phyloP scores from a whole-genome alignment of 768 basidiomycete genomes.

The Hydnomerulius pinastri region DNA sequence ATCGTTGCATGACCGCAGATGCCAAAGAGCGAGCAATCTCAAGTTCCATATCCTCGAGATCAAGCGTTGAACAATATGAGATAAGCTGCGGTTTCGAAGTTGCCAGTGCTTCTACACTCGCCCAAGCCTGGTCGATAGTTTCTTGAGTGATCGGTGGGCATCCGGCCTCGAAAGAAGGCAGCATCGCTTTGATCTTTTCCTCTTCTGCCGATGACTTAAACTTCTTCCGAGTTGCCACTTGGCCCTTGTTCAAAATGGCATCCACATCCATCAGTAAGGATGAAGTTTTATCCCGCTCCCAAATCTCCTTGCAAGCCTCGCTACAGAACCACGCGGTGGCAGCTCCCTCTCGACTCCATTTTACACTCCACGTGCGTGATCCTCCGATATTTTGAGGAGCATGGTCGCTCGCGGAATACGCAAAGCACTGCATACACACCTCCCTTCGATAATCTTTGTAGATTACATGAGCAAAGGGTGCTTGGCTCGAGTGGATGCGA shows the following conservation, averaged over 20 bases:
- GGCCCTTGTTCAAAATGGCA: constrained; percentile 38
- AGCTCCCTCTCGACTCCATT: constrained; percentile 30
- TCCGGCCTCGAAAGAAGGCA: constrained; percentile 12
- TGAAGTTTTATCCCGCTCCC: constrained; percentile 40
- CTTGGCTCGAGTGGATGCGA: constrained; percentile 43
- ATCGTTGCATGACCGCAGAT: constrained; percentile 49
- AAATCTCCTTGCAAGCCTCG: constrained; percentile 45
- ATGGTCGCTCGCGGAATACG: constrained; percentile 45
- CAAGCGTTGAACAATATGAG: constrained; percentile 27
- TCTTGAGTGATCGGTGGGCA: constrained; percentile 37
- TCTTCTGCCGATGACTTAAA: constrained; percentile 24
- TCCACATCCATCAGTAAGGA: constrained; percentile 34
- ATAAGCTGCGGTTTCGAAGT: constrained; percentile 24
- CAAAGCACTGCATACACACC: constrained; percentile 66
- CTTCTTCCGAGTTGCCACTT: constrained; percentile 28
- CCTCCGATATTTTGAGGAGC: constrained; percentile 12
- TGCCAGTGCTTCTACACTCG: constrained; percentile 34
- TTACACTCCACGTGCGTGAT: constrained; percentile 47
- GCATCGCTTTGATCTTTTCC: constrained; percentile 20
- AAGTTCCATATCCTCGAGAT: constrained; percentile 53
- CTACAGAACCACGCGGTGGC: constrained; percentile 61
- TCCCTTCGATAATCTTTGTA: constrained; percentile 66
- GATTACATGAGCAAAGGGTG: constrained; percentile 59
- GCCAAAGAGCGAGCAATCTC: constrained; percentile 60
- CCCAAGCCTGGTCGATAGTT: constrained; percentile 49